These are phyloP conservation scores for Cryphonectria radicalis DNA, from an alignment of 2,329 filamentous ascomycete genomes.

Conservation along the genomic window DNA sequence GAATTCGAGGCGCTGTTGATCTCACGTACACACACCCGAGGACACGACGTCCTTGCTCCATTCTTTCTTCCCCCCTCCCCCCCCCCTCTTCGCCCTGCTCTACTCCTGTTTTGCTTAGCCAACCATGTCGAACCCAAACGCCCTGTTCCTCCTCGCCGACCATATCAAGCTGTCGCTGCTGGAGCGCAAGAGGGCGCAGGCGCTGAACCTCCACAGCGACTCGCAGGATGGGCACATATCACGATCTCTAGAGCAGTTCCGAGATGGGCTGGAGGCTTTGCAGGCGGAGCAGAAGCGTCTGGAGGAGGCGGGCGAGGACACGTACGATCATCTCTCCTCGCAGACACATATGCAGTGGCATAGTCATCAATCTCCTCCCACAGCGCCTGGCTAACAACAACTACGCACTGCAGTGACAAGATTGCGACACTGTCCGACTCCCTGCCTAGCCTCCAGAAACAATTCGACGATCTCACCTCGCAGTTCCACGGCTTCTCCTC, in stretches of 20 bases:
- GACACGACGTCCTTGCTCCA: background rate
- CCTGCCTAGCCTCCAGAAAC: conserved; percentile 69
- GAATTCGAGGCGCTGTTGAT: background rate
- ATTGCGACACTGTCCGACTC: conserved; percentile 62
- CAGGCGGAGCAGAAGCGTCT: conserved; percentile 67
- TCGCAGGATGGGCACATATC: conserved; percentile 89
- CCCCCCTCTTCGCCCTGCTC: background rate
- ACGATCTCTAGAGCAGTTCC: conserved; percentile 83
- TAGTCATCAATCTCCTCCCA: background rate
- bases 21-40: background rate
- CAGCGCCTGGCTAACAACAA: background rate
- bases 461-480: conserved; percentile 75
- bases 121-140: conserved; percentile 64
- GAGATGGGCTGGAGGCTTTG: conserved; percentile 75
- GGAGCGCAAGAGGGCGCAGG: conserved; percentile 85
- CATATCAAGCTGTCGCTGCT: conserved; percentile 96
- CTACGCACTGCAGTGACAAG: conserved; percentile 42
- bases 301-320: conserved; percentile 65
- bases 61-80: background rate
- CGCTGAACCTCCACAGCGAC: conserved; percentile 76
- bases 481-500: conserved; percentile 76
- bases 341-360: background rate
- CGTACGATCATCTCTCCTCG: conserved; percentile 47
- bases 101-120: background rate
- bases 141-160: conserved; percentile 91